Evolutionary conservation across 1,284 basidiomycete species (phyloP).

Genomic region (Ceratobasidium papillatum): DNA sequence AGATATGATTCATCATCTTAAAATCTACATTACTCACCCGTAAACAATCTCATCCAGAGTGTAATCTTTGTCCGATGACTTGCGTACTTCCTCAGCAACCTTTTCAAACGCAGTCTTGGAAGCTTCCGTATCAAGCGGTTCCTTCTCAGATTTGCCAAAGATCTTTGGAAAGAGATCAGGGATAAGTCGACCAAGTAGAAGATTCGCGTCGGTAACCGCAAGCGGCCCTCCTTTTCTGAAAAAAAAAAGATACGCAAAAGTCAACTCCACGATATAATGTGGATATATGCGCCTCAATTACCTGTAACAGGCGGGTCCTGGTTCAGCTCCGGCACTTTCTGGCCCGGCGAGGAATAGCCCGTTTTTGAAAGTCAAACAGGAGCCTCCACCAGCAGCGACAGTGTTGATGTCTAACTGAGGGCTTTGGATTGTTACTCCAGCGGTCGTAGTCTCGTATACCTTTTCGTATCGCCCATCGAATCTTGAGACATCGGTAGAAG

Average conservation of each 20-base stretch:
- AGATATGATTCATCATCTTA: not conserved
- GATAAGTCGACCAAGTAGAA: constrained; percentile 83
- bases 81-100: constrained; percentile 73
- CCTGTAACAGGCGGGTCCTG: constrained; percentile 85
- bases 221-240: constrained; percentile 82
- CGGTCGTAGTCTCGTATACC: constrained; percentile 91
- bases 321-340: constrained; percentile 84
- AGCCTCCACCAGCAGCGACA: constrained; percentile 88
- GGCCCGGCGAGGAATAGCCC: constrained; percentile 86
- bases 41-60: constrained; percentile 88
- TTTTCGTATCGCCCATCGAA: constrained; percentile 87
- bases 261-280: not conserved
- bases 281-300: constrained; percentile 48
- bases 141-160: constrained; percentile 85
- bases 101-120: constrained; percentile 70
- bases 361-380: constrained; percentile 80
- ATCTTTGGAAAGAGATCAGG: constrained; percentile 87
- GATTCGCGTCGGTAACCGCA: constrained; percentile 87
- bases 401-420: constrained; percentile 91
- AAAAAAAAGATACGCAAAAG: not conserved
- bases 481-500: constrained; percentile 89
- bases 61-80: constrained; percentile 64
- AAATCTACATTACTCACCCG: constrained; percentile 58
- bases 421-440: constrained; percentile 87
- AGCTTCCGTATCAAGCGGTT: constrained; percentile 78